Base-by-base conservation (phyloP, 2,329 filamentous ascomycete genomes). In the Fusarium oxysporum region DNA sequence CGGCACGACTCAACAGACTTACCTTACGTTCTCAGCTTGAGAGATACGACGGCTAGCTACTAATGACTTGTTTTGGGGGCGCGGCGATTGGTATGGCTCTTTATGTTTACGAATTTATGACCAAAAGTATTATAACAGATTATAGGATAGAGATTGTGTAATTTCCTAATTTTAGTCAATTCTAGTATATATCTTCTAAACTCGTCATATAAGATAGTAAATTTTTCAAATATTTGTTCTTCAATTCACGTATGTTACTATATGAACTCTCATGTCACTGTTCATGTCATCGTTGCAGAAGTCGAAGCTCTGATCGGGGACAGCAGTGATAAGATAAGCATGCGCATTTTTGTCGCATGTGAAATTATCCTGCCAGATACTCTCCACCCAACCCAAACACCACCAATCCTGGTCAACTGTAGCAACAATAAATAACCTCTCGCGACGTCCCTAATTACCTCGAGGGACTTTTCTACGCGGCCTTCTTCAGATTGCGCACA, bases 1-100 rank as follows among this genome's bases (percentile, higher is more conserved):
- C 74, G 72, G 17, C 78, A 82, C 6, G 81, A 83, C 33, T 66
- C 72, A 11, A 77, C 76, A 38, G 75, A 76, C 14, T 70, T 82
- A 8, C 81, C 81, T 6, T 85, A 84, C 65, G 80, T 84, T 19
- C 76, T 85, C 43, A 80, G 79, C 37, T 65, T 83, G 47, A 71
- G 76, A 41, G 74, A 79, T 11, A 81, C 81, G n/a, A 61, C 76
- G 8, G 80, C 77, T 28, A 81, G 78, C 30, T 72, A 77, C 44
- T 76, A 51, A 71, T 30, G 47, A 37, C 28, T 35, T 33, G 41
- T 25, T 66, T 58, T 48, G 50, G 56, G 40, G 59, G 51, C 30
- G 45, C 55, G 56, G 53, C 40, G 45, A 65, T 58, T 30, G 56
- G 16, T 19, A 41, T 44, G 62, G 60, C 57, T 56, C 50, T 62